Evolutionary conservation across 257 asterid genomes (phyloP).

Genomic region (Fraxinus americana): DNA sequence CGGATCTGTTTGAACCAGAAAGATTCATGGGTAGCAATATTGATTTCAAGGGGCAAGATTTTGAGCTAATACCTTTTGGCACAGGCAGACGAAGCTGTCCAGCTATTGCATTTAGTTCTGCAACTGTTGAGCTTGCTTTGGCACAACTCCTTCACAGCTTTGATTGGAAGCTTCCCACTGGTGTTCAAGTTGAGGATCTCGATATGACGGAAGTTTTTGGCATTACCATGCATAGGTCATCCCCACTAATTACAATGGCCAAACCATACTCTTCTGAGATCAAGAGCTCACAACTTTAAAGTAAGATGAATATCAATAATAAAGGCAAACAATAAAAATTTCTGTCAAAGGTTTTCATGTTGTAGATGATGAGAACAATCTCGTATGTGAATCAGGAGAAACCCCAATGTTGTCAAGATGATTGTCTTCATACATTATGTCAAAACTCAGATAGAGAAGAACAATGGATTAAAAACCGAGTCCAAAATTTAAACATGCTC

Average conservation of each 20-base stretch:
- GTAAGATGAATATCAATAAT: neutral
- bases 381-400: too few species aligned
- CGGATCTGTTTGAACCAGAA: conserved; percentile 45
- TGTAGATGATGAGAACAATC: too few species aligned
- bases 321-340: too few species aligned
- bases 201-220: conserved; percentile 66
- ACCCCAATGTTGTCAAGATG: too few species aligned
- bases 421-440: too few species aligned
- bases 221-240: conserved; percentile 56
- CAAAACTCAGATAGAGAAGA: too few species aligned
- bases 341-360: too few species aligned
- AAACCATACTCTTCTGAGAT: conserved; percentile 29
- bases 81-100: conserved; percentile 69
- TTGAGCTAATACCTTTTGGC: conserved; percentile 63
- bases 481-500: too few species aligned
- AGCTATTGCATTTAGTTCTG: conserved; percentile 47
- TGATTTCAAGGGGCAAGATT: conserved; percentile 61
- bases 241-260: conserved; percentile 46
- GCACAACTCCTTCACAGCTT: conserved; percentile 65
- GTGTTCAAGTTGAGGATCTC: conserved; percentile 39
- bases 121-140: conserved; percentile 52
- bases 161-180: conserved; percentile 63
- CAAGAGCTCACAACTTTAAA: conserved; percentile 7
- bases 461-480: too few species aligned
- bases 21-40: conserved; percentile 48